A percentile compares a stretch with the other conserved stretches of the same genome.
Conservation (phyloP, 106 monocot species). For the Phalaenopsis aphrodite region DNA sequence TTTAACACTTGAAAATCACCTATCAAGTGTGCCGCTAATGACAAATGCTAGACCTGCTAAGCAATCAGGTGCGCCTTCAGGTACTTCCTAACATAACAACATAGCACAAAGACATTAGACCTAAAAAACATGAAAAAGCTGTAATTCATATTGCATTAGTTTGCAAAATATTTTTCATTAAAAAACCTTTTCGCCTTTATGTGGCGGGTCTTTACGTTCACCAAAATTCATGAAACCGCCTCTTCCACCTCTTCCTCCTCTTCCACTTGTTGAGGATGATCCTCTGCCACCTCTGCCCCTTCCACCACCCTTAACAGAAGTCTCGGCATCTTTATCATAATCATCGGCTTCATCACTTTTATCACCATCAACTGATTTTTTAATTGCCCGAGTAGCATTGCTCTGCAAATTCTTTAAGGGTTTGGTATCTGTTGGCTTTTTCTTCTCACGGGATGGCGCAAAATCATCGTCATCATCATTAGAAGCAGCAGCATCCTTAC, state of each 20-base stretch:
- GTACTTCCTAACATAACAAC: constrained; percentile 62
- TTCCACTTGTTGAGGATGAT: constrained; percentile 28
- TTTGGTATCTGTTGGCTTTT: constrained; percentile 24
- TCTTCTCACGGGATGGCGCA: constrained; percentile 31
- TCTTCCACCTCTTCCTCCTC: constrained; percentile 78
- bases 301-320: constrained; percentile 44
- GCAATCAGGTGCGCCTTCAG: constrained; percentile 84
- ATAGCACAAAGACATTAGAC: neutral
- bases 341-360: constrained; percentile 31
- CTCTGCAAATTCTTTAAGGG: constrained; percentile 46
- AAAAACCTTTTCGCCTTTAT: constrained; percentile 93
- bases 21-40: constrained; percentile 97
- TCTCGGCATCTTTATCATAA: constrained; percentile 21
- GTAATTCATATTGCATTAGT: neutral
- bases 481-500: constrained; percentile 15
- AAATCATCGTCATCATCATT: constrained; percentile 47
- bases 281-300: constrained; percentile 74
- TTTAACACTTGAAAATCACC: constrained; percentile 31
- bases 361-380: constrained; percentile 14
- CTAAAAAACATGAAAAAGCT: constrained; percentile 1
- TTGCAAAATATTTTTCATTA: neutral
- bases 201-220: constrained; percentile 92
- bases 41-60: constrained; percentile 86
- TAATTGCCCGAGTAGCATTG: neutral
- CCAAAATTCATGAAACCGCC: constrained; percentile 88